Evolutionary conservation across 208 protist species (phyloP).

Genomic region (Trichomonas vaginalis): DNA sequence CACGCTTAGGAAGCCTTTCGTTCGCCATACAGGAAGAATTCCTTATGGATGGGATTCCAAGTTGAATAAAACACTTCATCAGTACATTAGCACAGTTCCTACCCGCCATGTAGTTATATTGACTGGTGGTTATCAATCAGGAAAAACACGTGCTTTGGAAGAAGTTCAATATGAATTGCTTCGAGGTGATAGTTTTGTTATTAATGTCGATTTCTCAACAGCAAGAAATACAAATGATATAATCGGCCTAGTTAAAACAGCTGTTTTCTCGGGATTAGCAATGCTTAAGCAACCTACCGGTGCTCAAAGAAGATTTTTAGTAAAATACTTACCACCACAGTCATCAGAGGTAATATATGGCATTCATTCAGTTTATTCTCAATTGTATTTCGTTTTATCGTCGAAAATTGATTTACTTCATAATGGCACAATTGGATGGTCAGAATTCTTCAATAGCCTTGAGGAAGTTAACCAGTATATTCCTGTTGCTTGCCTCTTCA

Average conservation of each 20-base stretch:
- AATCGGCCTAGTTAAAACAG: neutral
- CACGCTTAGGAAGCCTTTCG: neutral
- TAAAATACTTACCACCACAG: neutral
- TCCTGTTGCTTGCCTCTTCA: neutral
- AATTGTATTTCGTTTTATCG: neutral
- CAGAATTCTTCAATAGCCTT: neutral
- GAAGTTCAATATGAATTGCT: neutral
- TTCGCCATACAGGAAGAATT: neutral
- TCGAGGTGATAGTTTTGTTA: neutral
- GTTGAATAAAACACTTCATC: neutral
- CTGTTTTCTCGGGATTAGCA: neutral
- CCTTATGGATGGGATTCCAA: neutral
- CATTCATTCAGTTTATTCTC: neutral
- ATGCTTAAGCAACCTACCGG: neutral
- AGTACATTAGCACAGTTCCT: neutral
- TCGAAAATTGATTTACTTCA: neutral
- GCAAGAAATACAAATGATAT: neutral
- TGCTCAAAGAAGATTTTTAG: neutral
- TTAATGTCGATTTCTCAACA: neutral
- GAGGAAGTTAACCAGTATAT: neutral
- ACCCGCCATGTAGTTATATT: neutral
- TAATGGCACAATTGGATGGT: neutral
- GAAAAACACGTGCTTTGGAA: neutral
- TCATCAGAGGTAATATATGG: neutral
- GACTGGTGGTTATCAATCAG: neutral